Evolutionary conservation across 2,329 filamentous ascomycete genomes (phyloP).

Genomic region (Penicillium sclerotigenum): DNA sequence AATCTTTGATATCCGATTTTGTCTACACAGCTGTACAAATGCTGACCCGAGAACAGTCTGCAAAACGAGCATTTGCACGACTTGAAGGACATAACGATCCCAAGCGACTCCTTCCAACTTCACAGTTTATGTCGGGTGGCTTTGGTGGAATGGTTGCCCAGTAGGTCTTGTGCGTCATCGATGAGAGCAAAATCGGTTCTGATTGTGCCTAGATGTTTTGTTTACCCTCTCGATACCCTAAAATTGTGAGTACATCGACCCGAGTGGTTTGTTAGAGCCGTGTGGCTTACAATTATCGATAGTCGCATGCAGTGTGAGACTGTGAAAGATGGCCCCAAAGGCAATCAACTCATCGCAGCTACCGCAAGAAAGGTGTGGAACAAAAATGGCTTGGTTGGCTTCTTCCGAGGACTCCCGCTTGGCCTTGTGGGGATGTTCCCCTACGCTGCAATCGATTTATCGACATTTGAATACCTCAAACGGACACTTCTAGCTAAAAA

Average conservation of each 20-base stretch:
- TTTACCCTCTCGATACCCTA: constrained; percentile 81
- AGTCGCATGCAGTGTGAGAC: constrained; percentile 91
- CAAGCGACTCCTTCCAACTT: constrained; percentile 72
- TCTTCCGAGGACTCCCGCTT: constrained; percentile 91
- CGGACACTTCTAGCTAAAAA: constrained; percentile 66
- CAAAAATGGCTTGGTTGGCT: constrained; percentile 68
- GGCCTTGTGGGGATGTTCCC: constrained; percentile 96
- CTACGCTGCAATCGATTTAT: constrained; percentile 93
- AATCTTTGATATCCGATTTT: neutral
- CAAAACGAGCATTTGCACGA: constrained; percentile 79
- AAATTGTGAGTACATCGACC: constrained; percentile 51
- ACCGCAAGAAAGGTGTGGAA: constrained; percentile 85
- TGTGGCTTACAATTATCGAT: constrained; percentile 10
- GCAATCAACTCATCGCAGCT: constrained; percentile 75
- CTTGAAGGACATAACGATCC: constrained; percentile 86
- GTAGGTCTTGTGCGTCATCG: constrained; percentile 46
- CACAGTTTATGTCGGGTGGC: constrained; percentile 88
- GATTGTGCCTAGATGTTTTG: constrained; percentile 62
- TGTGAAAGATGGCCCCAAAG: constrained; percentile 77
- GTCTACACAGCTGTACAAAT: neutral
- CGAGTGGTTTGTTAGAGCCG: neutral
- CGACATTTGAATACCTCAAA: constrained; percentile 92
- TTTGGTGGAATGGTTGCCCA: constrained; percentile 92
- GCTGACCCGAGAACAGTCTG: constrained; percentile 53
- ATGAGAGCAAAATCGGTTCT: constrained; percentile 13